A percentile compares a stretch with the other conserved stretches of the same genome.
These are phyloP conservation scores for Craterostigma plantagineum DNA, from an alignment of 257 asterid species.

Conservation along the genomic window DNA sequence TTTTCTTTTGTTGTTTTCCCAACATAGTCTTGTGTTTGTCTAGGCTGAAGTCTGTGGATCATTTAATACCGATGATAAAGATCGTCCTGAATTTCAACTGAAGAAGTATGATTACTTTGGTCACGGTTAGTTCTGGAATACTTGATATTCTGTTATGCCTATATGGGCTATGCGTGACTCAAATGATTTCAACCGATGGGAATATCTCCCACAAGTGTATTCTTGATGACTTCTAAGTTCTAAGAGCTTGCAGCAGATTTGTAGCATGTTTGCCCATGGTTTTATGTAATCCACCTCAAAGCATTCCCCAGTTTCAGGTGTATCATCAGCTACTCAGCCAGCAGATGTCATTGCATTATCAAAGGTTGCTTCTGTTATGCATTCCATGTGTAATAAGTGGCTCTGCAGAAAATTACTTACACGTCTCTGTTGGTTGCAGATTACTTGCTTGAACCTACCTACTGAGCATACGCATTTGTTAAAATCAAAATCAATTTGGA, in stretches of 20 bases:
- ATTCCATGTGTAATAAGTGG: not conserved
- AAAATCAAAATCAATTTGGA: conserved; percentile 75
- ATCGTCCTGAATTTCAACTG: conserved; percentile 48
- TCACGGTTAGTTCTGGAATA: conserved; percentile 31
- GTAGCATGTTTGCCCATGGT: not conserved
- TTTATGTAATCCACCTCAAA: not conserved
- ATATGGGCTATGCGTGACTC: too few relatives aligned
- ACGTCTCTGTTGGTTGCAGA: conserved; percentile 25
- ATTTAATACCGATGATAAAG: conserved; percentile 34
- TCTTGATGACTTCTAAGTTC: too few relatives aligned
- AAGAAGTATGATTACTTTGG: conserved; percentile 67
- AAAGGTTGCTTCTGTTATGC: conserved; percentile 31
- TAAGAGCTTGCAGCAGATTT: not conserved
- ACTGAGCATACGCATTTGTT: conserved; percentile 42
- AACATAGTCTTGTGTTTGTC: conserved; percentile 9
- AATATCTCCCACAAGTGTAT: too few relatives aligned
- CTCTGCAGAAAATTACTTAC: not conserved
- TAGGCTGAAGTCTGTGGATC: conserved; percentile 93
- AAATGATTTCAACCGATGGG: too few relatives aligned
- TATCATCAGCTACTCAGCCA: conserved; percentile 32
- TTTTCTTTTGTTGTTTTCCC: not conserved
- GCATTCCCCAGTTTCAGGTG: conserved; percentile 27
- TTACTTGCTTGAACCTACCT: conserved; percentile 79
- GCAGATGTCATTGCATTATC: conserved; percentile 73
- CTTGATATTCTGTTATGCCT: not conserved